A percentile compares a stretch with the other conserved stretches of the same genome.
Evolutionary conservation across 306 rosid genomes (phyloP).

Genomic region (Delonix regia): DNA sequence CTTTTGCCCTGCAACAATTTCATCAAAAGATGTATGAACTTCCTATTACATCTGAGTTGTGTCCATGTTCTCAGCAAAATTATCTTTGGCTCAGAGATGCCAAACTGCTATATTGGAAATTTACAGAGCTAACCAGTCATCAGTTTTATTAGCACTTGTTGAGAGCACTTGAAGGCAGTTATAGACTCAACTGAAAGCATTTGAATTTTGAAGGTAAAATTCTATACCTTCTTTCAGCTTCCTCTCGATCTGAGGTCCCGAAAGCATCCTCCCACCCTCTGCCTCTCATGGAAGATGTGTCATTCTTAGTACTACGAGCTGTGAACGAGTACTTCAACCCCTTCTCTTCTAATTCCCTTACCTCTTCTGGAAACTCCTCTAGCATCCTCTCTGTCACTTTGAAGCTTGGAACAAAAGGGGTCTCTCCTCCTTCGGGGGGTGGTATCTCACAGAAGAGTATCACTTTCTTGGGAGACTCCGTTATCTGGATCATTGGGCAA

Average conservation of each 20-base stretch:
- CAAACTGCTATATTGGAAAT: too few species aligned
- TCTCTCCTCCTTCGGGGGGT: slow-evolving; percentile 86
- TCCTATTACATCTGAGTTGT: too few species aligned
- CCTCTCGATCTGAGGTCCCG: slow-evolving; percentile 59
- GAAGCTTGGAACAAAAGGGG: slow-evolving; percentile 91
- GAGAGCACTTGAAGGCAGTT: too few species aligned
- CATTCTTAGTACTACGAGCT: slow-evolving; percentile 56
- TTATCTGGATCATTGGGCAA: slow-evolving; percentile 41
- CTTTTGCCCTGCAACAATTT: slow-evolving; percentile 57
- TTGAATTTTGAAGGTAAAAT: not conserved
- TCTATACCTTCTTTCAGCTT: slow-evolving; percentile 73
- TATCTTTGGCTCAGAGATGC: too few species aligned
- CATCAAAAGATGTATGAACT: not conserved
- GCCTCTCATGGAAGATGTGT: slow-evolving; percentile 76
- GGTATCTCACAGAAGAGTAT: slow-evolving; percentile 81
- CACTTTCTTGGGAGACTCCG: slow-evolving; percentile 66
- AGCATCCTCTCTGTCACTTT: slow-evolving; percentile 66
- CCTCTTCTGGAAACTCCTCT: slow-evolving; percentile 75
- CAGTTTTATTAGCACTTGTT: too few species aligned
- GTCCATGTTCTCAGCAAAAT: too few species aligned
- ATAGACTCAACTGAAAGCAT: not conserved
- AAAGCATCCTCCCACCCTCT: slow-evolving; percentile 89
- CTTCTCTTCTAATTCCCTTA: slow-evolving; percentile 61
- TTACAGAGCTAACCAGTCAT: too few species aligned
- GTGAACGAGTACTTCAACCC: slow-evolving; percentile 74